These are phyloP conservation scores for Penicillium sp. DNA, from an alignment of 2,329 filamentous ascomycete species.

Conservation along the genomic window DNA sequence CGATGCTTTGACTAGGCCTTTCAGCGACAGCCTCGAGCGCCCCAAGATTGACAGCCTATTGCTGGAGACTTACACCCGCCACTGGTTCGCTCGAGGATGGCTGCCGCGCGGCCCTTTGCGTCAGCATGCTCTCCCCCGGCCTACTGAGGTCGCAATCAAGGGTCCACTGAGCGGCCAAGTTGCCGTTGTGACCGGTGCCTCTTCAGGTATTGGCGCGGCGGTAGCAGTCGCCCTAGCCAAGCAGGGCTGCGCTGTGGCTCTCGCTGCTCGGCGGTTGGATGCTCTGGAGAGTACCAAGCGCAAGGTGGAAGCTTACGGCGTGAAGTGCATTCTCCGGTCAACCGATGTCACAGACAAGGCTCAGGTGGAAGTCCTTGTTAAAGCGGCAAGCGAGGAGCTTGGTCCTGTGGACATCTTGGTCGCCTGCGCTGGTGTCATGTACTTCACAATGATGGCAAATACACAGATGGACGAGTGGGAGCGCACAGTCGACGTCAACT, in stretches of 20 bases:
- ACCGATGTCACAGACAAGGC: conserved; percentile 68
- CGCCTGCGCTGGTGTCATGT: conserved; percentile 79
- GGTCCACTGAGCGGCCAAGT: conserved; percentile 66
- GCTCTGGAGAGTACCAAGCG: conserved; percentile 65
- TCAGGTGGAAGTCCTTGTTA: conserved; percentile 65
- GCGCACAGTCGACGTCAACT: conserved; percentile 78
- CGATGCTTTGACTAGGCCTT: conserved; percentile 62
- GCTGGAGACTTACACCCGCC: conserved; percentile 73
- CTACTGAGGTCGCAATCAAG: conserved; percentile 44
- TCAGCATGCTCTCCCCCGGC: conserved; percentile 45
- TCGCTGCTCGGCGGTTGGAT: conserved; percentile 67
- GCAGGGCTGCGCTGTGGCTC: conserved; percentile 67
- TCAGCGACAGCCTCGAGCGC: conserved; percentile 57
- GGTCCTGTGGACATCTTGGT: conserved; percentile 76
- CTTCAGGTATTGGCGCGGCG: conserved; percentile 74
- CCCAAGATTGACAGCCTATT: conserved; percentile 66
- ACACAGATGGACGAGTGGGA: conserved; percentile 71
- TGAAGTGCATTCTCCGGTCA: conserved; percentile 63
- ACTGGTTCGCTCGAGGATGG: conserved; percentile 79
- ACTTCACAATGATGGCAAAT: conserved; percentile 84
- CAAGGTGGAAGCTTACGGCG: conserved; percentile 54
- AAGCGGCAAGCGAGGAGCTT: conserved; percentile 57
- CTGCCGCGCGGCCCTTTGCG: conserved; percentile 59
- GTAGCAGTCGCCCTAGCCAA: conserved; percentile 64
- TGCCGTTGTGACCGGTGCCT: conserved; percentile 73